These are phyloP conservation scores for Pseudocercospora pini-densiflorae DNA, from an alignment of 2,329 filamentous ascomycete species.

Conservation along the genomic window DNA sequence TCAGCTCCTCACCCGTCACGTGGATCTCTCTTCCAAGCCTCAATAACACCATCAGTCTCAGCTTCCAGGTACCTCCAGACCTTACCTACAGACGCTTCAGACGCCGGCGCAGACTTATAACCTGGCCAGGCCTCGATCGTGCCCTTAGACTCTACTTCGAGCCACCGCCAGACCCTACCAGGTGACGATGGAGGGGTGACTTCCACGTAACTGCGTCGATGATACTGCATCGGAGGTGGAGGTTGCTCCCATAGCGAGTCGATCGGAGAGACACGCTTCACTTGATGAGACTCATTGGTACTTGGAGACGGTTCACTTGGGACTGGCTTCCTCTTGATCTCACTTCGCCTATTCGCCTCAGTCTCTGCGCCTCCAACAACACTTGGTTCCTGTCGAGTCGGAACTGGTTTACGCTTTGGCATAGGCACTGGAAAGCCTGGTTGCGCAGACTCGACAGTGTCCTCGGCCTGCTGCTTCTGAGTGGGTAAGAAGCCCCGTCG, in stretches of 20 bases:
- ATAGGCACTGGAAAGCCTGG: not conserved
- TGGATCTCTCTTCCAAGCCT: not conserved
- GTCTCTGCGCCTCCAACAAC: not conserved
- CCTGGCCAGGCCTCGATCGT: not conserved
- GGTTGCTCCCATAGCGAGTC: not conserved
- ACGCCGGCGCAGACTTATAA: not conserved
- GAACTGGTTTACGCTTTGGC: conserved; percentile 1
- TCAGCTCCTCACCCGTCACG: not conserved
- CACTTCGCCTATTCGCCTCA: not conserved
- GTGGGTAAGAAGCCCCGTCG: not conserved
- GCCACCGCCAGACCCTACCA: not conserved
- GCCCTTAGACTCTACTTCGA: not conserved
- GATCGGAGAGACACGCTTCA: not conserved
- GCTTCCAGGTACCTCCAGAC: not conserved
- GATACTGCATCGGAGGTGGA: not conserved
- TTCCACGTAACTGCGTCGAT: not conserved
- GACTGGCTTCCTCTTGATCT: not conserved
- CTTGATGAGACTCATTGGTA: not conserved
- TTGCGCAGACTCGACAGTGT: not conserved
- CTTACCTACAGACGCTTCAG: not conserved
- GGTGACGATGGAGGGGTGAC: not conserved
- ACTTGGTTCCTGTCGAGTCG: not conserved
- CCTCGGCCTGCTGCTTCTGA: not conserved
- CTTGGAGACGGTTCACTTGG: not conserved
- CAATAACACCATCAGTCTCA: not conserved